phyloP scores from a whole-genome alignment of 2,329 filamentous ascomycete genomes.

The Aspergillus sp. region DNA sequence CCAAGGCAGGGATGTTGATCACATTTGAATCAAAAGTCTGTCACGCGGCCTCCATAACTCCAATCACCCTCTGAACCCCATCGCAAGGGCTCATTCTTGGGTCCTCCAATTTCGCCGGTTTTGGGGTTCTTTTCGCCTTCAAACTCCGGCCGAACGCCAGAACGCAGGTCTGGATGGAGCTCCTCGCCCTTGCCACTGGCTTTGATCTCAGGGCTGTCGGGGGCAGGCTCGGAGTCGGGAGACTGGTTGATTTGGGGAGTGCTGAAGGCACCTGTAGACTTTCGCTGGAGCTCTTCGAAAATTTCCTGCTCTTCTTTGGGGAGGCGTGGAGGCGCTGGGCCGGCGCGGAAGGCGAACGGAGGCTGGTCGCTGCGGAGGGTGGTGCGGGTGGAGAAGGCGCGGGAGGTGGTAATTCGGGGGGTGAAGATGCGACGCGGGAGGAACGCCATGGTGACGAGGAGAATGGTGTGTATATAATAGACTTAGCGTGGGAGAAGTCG shows the following conservation, averaged over 20 bases:
- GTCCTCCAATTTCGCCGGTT: constrained; percentile 93
- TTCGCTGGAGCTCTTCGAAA: constrained; percentile 80
- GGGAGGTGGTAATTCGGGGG: constrained; percentile 22
- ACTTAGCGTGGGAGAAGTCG: background rate
- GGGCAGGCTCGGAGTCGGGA: constrained; percentile 31
- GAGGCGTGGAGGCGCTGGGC: constrained; percentile 77
- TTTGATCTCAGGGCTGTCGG: constrained; percentile 42
- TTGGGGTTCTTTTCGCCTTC: constrained; percentile 87
- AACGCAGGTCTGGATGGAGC: constrained; percentile 67
- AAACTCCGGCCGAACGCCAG: constrained; percentile 85
- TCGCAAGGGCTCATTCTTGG: constrained; percentile 92
- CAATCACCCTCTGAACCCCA: constrained; percentile 79
- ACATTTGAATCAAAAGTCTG: constrained; percentile 64
- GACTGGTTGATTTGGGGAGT: constrained; percentile 59
- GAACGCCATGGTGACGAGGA: constrained; percentile 4
- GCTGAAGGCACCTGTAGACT: constrained; percentile 73
- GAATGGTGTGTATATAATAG: constrained; percentile 14
- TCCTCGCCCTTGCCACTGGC: constrained; percentile 61
- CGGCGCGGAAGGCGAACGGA: constrained; percentile 33
- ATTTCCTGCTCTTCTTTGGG: constrained; percentile 85
- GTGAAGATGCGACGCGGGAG: constrained; percentile 39
- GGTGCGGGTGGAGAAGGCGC: constrained; percentile 26
- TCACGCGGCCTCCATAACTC: constrained; percentile 93
- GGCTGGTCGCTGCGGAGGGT: constrained; percentile 26
- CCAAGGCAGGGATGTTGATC: no score